Conservation (phyloP, 2,329 filamentous ascomycete genomes). For the Ophiosphaerella korrae region DNA sequence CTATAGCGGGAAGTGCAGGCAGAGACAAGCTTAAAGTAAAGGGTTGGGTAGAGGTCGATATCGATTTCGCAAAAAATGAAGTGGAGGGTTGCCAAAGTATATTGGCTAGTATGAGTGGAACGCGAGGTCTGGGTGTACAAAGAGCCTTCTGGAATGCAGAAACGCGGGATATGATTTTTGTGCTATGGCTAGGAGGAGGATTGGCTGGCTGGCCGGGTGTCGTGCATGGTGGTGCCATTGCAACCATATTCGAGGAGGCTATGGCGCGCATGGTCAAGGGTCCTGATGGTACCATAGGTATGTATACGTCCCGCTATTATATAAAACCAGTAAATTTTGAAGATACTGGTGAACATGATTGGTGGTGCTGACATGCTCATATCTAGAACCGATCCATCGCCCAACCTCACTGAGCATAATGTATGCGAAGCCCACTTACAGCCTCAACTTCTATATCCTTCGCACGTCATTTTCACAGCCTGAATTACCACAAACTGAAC, state of each 20-base stretch:
- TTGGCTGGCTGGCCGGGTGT: constrained; percentile 72
- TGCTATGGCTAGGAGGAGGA: constrained; percentile 71
- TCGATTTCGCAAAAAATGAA: constrained; percentile 24
- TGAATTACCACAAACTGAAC: constrained; percentile 28
- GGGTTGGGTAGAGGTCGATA: constrained; percentile 39
- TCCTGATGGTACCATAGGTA: constrained; percentile 45
- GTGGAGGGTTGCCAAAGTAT: constrained; percentile 25
- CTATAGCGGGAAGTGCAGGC: constrained; percentile 8
- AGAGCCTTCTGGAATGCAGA: constrained; percentile 67
- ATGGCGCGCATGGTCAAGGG: constrained; percentile 68
- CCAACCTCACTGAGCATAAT: constrained; percentile 55
- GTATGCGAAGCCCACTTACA: constrained; percentile 66
- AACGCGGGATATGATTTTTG: constrained; percentile 63
- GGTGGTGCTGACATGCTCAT: constrained; percentile 2
- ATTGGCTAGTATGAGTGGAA: constrained; percentile 43
- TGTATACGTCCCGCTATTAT: constrained; percentile 1
- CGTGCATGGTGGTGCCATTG: constrained; percentile 72
- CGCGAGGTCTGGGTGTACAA: constrained; percentile 56
- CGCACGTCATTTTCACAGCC: constrained; percentile 51
- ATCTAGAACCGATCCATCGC: constrained; percentile 30
- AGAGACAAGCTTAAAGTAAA: constrained; percentile 16
- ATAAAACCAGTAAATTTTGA: not conserved
- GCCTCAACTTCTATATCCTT: constrained; percentile 68
- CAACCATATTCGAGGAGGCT: constrained; percentile 71
- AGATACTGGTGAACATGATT: not conserved